Evolutionary conservation across 1,284 basidiomycete species (phyloP).

Genomic region (Stygiomarasmius scandens): DNA sequence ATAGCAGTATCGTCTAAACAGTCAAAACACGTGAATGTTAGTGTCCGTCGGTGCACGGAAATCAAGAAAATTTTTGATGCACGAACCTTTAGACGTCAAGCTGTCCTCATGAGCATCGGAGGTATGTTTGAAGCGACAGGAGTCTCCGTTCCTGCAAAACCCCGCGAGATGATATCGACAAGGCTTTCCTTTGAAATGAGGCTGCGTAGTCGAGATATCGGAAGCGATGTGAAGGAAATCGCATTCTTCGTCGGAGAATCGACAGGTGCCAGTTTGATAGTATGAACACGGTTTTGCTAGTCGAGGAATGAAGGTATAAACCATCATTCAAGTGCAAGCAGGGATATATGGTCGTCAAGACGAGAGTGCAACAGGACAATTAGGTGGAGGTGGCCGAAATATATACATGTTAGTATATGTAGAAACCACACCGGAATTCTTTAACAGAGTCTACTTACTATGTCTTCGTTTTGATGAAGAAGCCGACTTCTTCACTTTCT

Average conservation of each 20-base stretch:
- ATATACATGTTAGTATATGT: background rate
- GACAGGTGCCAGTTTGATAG: slow-evolving; percentile 12
- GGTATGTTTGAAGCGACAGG: slow-evolving; percentile 9
- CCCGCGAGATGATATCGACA: slow-evolving; percentile 9
- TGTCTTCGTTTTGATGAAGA: background rate
- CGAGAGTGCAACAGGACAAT: background rate
- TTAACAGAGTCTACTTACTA: background rate
- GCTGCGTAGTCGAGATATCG: background rate
- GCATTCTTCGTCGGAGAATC: slow-evolving; percentile 6
- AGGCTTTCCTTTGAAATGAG: background rate
- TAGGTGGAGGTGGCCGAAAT: too few relatives aligned
- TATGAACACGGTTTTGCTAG: slow-evolving; percentile 11
- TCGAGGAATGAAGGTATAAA: background rate
- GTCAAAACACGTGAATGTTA: background rate
- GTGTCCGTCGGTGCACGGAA: background rate
- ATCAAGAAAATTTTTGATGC: background rate
- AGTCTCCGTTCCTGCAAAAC: slow-evolving; percentile 10
- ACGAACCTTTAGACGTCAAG: background rate
- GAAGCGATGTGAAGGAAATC: slow-evolving; percentile 9
- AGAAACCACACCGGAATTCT: background rate
- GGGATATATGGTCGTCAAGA: background rate
- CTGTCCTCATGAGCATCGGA: background rate
- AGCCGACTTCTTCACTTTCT: background rate
- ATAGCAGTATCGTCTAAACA: background rate
- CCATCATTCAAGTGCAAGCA: background rate